phyloP scores from a whole-genome alignment of 2,329 filamentous ascomycete genomes.

The Tricladium varicosporioides region DNA sequence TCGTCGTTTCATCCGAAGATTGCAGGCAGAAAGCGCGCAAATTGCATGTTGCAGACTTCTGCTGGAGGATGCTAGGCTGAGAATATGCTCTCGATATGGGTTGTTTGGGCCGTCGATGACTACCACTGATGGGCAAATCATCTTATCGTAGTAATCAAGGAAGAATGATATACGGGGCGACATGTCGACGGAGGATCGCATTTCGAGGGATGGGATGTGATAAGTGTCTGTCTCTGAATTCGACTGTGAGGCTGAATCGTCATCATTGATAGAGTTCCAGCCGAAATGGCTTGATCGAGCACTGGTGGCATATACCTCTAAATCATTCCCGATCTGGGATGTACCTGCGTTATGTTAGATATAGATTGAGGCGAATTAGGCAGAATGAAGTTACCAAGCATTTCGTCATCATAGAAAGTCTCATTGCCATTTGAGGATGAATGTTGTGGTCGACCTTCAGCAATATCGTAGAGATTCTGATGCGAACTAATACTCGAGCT shows the following conservation, averaged over 20 bases:
- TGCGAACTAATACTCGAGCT: conserved; percentile 61
- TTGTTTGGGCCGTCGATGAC: conserved; percentile 85
- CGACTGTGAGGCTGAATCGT: conserved; percentile 32
- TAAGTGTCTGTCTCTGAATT: conserved; percentile 29
- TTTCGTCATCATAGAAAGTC: conserved; percentile 38
- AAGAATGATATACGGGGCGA: conserved; percentile 82
- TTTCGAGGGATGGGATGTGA: conserved; percentile 35
- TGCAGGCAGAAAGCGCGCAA: conserved; percentile 84
- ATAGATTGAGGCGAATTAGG: conserved; percentile 12
- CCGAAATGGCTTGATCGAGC: conserved; percentile 32
- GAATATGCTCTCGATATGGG: conserved; percentile 80
- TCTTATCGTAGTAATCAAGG: conserved; percentile 90
- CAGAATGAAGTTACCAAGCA: conserved; percentile 35
- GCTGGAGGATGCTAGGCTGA: conserved; percentile 74
- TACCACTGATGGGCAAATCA: conserved; percentile 88
- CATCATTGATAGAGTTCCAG: conserved; percentile 34
- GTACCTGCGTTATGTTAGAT: conserved; percentile 18
- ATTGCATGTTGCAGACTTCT: conserved; percentile 89
- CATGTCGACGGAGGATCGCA: conserved; percentile 57
- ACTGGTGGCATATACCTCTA: conserved; percentile 32
- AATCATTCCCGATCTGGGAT: conserved; percentile 23
- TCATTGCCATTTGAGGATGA: conserved; percentile 29
- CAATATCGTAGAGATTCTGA: conserved; percentile 52
- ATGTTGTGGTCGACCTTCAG: conserved; percentile 31
- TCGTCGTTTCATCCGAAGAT: conserved; percentile 79